These are phyloP conservation scores for Thalia dealbata DNA, from an alignment of 176 grass and related monocot genomes.

Conservation along the genomic window DNA sequence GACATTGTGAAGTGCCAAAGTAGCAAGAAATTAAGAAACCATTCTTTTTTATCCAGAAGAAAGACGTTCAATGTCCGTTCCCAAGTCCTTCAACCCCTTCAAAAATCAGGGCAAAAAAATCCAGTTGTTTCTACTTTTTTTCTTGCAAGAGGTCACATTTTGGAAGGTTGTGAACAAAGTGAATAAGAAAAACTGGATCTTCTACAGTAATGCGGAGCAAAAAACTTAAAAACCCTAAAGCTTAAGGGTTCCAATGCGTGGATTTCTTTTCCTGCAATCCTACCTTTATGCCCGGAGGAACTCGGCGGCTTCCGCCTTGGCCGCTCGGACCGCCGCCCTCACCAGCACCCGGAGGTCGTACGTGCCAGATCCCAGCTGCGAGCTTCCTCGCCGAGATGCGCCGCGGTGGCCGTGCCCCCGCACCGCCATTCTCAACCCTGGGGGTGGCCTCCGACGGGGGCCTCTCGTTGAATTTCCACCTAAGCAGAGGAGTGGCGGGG, in stretches of 20 bases:
- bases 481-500: slow-evolving; percentile 58
- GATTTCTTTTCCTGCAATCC: background rate
- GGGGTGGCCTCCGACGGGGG: slow-evolving; percentile 13
- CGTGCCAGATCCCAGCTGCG: slow-evolving; percentile 61
- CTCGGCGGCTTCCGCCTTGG: slow-evolving; percentile 17
- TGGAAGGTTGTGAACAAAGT: background rate
- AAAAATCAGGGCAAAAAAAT: background rate
- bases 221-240: background rate
- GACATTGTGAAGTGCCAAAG: background rate
- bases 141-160: background rate
- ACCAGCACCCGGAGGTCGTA: slow-evolving; percentile 58
- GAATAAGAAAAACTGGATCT: no score
- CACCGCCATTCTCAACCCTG: slow-evolving; percentile 4
- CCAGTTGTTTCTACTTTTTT: background rate
- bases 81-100: no score
- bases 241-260: background rate
- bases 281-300: slow-evolving; percentile 48
- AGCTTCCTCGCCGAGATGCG: slow-evolving; percentile 71
- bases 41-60: no score
- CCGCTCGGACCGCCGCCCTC: background rate
- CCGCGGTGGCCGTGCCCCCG: background rate
- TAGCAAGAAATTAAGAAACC: no score
- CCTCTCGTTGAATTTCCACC: slow-evolving; percentile 48
- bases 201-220: background rate
- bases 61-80: no score